These are phyloP conservation scores for Lepidium sativum DNA, from an alignment of 345 rosid species.

Conservation along the genomic window DNA sequence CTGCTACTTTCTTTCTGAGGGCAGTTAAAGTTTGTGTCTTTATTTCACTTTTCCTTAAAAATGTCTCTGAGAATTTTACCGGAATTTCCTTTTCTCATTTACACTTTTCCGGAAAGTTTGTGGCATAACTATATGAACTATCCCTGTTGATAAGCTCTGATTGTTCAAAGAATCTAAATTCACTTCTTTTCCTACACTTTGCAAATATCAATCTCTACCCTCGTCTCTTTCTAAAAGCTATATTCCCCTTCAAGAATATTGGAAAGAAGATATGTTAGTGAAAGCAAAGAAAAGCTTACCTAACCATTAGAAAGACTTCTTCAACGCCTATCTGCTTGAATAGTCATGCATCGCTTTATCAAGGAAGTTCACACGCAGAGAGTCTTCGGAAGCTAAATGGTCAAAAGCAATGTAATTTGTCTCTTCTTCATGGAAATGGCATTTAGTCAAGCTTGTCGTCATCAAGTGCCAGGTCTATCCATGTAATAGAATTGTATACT, in stretches of 20 bases:
- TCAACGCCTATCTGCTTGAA: not conserved
- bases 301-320: not conserved
- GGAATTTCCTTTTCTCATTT: not conserved
- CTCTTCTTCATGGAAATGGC: constrained; percentile 52
- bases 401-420: constrained; percentile 44
- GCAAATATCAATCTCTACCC: not conserved
- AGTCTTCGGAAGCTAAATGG: constrained; percentile 30
- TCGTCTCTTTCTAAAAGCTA: not conserved
- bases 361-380: constrained; percentile 32
- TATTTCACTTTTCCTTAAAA: constrained; percentile 19
- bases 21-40: constrained; percentile 16
- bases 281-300: not conserved
- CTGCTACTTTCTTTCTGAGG: constrained; percentile 24
- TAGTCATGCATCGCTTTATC: constrained; percentile 37
- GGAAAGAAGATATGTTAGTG: not conserved
- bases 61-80: not conserved
- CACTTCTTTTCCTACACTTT: not conserved
- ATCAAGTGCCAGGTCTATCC: constrained; percentile 64
- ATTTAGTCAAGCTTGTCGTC: constrained; percentile 56
- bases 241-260: not conserved
- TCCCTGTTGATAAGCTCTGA: not conserved
- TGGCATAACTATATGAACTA: not conserved
- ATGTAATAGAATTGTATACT: constrained; percentile 51
- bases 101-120: not conserved
- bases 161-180: constrained; percentile 3